Evolutionary conservation across 345 rosid species (phyloP), one percentile per base, ranked within the genome.

Genomic region (Hirschfeldia incana): DNA sequence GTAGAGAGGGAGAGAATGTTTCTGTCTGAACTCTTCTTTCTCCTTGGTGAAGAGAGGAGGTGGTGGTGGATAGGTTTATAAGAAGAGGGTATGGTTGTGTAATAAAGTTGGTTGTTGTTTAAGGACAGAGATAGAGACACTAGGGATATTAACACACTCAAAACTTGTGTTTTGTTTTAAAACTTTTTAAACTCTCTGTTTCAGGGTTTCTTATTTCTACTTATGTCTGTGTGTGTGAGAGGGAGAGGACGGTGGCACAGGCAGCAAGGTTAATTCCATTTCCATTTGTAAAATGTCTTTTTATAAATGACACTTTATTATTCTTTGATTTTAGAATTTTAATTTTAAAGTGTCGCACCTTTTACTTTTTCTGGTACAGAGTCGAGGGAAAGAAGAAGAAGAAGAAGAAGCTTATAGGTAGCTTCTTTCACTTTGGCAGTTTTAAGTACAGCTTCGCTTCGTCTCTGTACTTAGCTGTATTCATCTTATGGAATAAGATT

Each of bases 211-310:
- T 33, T 5, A 0, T 33, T 33, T 33, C 36, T 33, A 33, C 36
- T 33, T 27, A 15, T 65, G 74, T 58, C 74, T 59, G 60, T 72
- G 53, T 72, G 53, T 10, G 49, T 1, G 49, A 39, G 55, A 63
- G 84, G 77, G 73, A 74, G 72, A 74, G 67, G 67, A 79, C 83
- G 76, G 82, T 72, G 84, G 76, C 79, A 73, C 81, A 76, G 67
- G 76, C 2, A 60, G 74, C 82, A 73, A 79, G 82, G 11, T 10
- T 49, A 49, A 78, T 78, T 46, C 26, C 13, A 17, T 21, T 65
- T 71, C 57, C 51, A 78, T 64, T 71, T 65, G 17, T 28, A 78
- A 67, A 67, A 16, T 62, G 61, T 60, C 71, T 27, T 53, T 53
- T 51, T 27, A 12, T 3, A 44, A 4, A 4, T 49, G 16, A 3